Conservation (phyloP, 345 rosid species). For the Physaria fendleri region DNA sequence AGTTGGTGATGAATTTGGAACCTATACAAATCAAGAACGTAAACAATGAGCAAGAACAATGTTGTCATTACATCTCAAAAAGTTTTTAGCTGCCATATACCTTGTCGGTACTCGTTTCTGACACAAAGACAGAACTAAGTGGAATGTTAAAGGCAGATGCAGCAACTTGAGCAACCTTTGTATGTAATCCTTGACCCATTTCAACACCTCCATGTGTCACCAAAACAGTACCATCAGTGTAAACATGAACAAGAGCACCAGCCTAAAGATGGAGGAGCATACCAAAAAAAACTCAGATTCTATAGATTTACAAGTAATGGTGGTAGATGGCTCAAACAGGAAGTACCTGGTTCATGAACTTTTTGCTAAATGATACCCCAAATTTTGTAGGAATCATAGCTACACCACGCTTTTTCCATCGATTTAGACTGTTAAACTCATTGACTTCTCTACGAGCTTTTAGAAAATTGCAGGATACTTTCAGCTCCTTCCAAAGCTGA, state of each 20-base stretch:
- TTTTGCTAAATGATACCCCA: conserved; percentile 74
- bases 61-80: background rate
- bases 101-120: conserved; percentile 98
- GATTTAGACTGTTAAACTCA: conserved; percentile 56
- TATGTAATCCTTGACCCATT: conserved; percentile 99
- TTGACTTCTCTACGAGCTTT: conserved; percentile 53
- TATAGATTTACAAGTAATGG: no score
- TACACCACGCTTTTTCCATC: conserved; percentile 89
- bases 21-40: conserved; percentile 35
- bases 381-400: conserved; percentile 92
- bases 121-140: conserved; percentile 82
- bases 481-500: conserved; percentile 69
- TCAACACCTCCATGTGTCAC: conserved; percentile 97
- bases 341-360: conserved; percentile 70
- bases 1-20: conserved; percentile 93
- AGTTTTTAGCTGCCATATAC: conserved; percentile 33
- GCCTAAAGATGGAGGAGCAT: no score
- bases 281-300: no score
- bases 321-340: no score
- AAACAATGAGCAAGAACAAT: background rate
- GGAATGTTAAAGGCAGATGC: conserved; percentile 88
- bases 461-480: conserved; percentile 46
- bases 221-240: conserved; percentile 92
- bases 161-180: conserved; percentile 96
- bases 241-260: conserved; percentile 91